Base-by-base conservation (phyloP, 2,329 filamentous ascomycete species). In the Chaetomiaceae sp. region DNA sequence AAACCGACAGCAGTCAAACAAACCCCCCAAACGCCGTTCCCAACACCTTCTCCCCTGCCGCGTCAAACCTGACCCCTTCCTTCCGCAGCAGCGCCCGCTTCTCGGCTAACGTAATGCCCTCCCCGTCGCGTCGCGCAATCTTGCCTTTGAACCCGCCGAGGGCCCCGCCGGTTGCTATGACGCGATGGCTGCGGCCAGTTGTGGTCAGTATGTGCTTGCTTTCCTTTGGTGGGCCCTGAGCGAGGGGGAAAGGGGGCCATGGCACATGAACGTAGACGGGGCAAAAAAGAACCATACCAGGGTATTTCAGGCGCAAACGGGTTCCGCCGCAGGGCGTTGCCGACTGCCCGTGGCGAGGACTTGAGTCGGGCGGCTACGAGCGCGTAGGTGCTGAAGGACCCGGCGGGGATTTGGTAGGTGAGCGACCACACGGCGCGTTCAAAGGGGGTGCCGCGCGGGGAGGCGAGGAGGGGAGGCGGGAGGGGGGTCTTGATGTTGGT, bases 251-350 rank as follows among this genome's bases (percentile, higher is more conserved):
- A n/a, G n/a, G n/a, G n/a, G n/a, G n/a, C n/a, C n/a, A n/a, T n/a
- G n/a, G n/a, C n/a, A 27, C 25, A 27, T 13, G 34, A 31, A 21
- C 10, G 33, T 16, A 2, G 23, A 25, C 6, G 20, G 10, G 13
- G 25, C 12, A n/a, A n/a, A 13, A 14, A 13, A 13, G 8, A n/a
- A 12, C 44, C 45, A 3, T 48, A 56, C 51, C 89, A 95, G 1
- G 89, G 89, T 4, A 92, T 85, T 30, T 81, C 77, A 0, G 89
- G 89, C 13, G 89, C 89, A 61, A 92, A 95, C 0, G 89, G 89
- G 64, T 95, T 95, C 9, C 77, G 73, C 16, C 86, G 78, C 63
- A 95, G 73, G 2, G 87, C 87, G 53, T 87, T 89, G 14, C 88
- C 88, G 5, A 93, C 81, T 0, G 88, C 88, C 37, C 88, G 76